Evolutionary conservation across 1,284 basidiomycete genomes (phyloP).

Genomic region (Anthracocystis walkeri): DNA sequence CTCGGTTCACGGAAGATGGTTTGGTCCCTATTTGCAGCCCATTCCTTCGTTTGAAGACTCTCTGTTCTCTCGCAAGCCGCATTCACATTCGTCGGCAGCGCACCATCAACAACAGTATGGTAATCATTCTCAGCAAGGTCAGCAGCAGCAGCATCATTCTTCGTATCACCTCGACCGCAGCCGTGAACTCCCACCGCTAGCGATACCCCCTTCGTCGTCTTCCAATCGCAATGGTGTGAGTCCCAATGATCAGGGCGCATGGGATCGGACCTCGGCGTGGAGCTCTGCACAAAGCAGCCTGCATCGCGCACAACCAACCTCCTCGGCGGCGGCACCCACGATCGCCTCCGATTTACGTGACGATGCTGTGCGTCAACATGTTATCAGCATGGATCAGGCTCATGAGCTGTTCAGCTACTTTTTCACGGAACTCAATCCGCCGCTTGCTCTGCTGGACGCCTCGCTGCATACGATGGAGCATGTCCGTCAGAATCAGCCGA

Average conservation of each 20-base stretch:
- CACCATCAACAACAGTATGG: constrained; percentile 13
- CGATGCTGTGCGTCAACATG: constrained; percentile 37
- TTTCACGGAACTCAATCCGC: constrained; percentile 54
- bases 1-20: constrained; percentile 41
- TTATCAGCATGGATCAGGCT: constrained; percentile 38
- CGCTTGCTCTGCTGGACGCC: constrained; percentile 68
- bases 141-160: constrained; percentile 11
- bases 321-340: constrained; percentile 1
- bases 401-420: constrained; percentile 43
- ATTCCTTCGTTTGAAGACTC: constrained; percentile 38
- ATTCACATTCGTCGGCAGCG: constrained; percentile 9
- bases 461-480: constrained; percentile 72
- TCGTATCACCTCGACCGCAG: constrained; percentile 29
- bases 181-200: constrained; percentile 32
- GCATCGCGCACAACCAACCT: constrained; percentile 16
- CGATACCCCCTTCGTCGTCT: constrained; percentile 17
- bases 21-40: constrained; percentile 45
- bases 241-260: constrained; percentile 18
- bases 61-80: constrained; percentile 25
- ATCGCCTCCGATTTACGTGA: constrained; percentile 37
- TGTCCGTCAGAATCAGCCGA: constrained; percentile 79
- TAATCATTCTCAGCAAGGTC: constrained; percentile 6
- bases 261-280: constrained; percentile 36
- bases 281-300: constrained; percentile 17
- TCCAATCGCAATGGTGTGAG: constrained; percentile 16